Conservation (phyloP, 2,329 filamentous ascomycete species). For the Ilyonectria destructans region DNA sequence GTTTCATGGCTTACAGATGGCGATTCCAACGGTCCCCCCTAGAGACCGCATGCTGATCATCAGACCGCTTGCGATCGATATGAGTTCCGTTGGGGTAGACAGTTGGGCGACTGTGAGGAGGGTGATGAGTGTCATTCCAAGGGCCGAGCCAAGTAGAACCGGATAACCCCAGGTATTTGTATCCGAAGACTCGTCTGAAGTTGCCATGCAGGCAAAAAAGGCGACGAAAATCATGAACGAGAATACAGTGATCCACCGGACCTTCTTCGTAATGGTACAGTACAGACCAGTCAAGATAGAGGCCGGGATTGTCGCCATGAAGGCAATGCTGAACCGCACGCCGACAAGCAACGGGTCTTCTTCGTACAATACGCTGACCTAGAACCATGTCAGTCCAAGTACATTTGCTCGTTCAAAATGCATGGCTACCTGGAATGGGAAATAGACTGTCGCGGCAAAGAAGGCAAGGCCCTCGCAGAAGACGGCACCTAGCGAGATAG, state of each 20-base stretch:
- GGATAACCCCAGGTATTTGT: conserved; percentile 56
- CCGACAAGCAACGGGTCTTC: conserved; percentile 53
- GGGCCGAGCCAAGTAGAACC: conserved; percentile 53
- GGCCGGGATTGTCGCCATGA: conserved; percentile 51
- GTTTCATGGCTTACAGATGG: conserved; percentile 48
- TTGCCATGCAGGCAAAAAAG: conserved; percentile 58
- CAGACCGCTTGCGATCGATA: conserved; percentile 57
- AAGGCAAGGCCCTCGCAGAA: conserved; percentile 58
- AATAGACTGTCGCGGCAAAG: conserved; percentile 50
- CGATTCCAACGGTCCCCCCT: conserved; percentile 57
- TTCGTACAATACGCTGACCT: conserved; percentile 54
- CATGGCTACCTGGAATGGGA: conserved; percentile 54
- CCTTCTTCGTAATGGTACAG: conserved; percentile 49
- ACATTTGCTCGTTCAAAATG: neutral
- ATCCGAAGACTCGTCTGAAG: conserved; percentile 43
- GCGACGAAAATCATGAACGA: conserved; percentile 49
- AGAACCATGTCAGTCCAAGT: neutral
- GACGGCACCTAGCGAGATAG: conserved; percentile 55
- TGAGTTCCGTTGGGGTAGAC: conserved; percentile 56
- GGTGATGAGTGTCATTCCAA: conserved; percentile 55
- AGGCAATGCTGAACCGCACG: conserved; percentile 54
- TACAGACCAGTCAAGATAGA: conserved; percentile 53
- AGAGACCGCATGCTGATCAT: conserved; percentile 58
- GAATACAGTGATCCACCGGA: conserved; percentile 46
- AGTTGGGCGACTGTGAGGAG: conserved; percentile 58